Percentiles rank a stretch among this genome's conserved stretches.
These are phyloP conservation scores for Thymus mandschuricus DNA, from an alignment of 257 asterid genomes.

Conservation along the genomic window DNA sequence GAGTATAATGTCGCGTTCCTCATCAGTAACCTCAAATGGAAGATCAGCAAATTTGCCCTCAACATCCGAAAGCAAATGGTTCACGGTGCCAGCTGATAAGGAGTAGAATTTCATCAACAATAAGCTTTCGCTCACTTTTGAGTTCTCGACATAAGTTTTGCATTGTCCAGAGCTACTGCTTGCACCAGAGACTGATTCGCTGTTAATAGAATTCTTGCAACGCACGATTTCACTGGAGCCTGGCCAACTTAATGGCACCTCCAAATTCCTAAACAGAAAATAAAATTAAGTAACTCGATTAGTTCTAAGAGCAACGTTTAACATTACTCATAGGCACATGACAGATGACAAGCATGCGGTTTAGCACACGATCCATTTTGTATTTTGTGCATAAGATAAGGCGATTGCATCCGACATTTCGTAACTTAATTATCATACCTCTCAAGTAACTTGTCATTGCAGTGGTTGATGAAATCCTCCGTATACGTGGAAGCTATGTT, in stretches of 20 bases:
- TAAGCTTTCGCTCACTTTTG: conserved; percentile 69
- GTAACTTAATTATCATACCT: conserved; percentile 43
- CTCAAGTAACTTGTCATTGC: conserved; percentile 47
- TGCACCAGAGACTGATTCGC: conserved; percentile 19
- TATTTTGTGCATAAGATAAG: not conserved
- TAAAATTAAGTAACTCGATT: not conserved
- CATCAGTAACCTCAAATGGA: conserved; percentile 76
- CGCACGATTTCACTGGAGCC: conserved; percentile 34
- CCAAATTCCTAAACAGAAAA: conserved; percentile 47
- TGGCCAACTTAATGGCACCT: conserved; percentile 64
- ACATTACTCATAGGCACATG: not conserved
- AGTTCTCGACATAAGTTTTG: conserved; percentile 51
- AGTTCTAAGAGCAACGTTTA: not conserved
- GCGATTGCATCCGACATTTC: not conserved
- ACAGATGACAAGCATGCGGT: not conserved
- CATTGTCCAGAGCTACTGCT: conserved; percentile 31
- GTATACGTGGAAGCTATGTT: conserved; percentile 48
- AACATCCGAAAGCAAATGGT: conserved; percentile 53
- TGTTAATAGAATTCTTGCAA: conserved; percentile 36
- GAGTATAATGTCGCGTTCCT: conserved; percentile 57
- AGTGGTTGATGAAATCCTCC: conserved; percentile 47
- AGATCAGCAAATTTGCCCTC: conserved; percentile 52
- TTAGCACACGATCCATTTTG: no score
- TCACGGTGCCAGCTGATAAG: conserved; percentile 50
- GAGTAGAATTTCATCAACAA: conserved; percentile 68